Base-by-base conservation (phyloP, 345 rosid genomes). In the Mercurialis annua region DNA sequence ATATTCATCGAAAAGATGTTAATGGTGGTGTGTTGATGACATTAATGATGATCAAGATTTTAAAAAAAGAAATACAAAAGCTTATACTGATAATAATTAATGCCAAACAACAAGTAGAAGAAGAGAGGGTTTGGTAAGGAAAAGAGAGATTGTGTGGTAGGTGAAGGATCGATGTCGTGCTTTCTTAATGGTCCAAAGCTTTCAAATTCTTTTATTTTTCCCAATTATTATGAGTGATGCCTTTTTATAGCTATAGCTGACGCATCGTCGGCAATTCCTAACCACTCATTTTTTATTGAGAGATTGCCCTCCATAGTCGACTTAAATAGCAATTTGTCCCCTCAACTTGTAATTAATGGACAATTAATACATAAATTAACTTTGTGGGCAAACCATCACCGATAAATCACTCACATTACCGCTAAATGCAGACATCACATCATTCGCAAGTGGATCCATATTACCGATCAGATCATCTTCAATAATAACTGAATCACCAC, bases 51-150 rank as follows among this genome's bases (percentile, higher is more conserved):
- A 46, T 46, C 16, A 10, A 46, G 49, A 46, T 46, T 46, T 11
- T 12, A 12, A 0, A 46, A 46, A 0, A 46, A 46, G 4, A 18
- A 4, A 47, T 17, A 4, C 4, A 47, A 18, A 10, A 6, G 24
- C 0, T 23, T 40, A 61, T 43, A 21, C 23, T 3, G 17, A 42
- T 61, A 61, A 42, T 61, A 6, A 6, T 38, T 43, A 59, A 24
- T 24, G 55, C 18, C 17, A 4, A 23, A 20, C 1, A 31, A 34
- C n/a, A 1, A 68, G 36, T 6, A 44, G 34, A 56, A 14, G 3
- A 4, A 15, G 30, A 4, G 31, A 23, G 50, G 69, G 81, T 70
- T 78, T 73, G 81, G 73, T 78, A 31, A 52, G 47, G 44, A 18
- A 40, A 46, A 15, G 27, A 58, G 23, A n/a, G 6, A 15, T 66